Base-by-base conservation (phyloP, 2,329 filamentous ascomycete genomes). In the Aciculosporium take region DNA sequence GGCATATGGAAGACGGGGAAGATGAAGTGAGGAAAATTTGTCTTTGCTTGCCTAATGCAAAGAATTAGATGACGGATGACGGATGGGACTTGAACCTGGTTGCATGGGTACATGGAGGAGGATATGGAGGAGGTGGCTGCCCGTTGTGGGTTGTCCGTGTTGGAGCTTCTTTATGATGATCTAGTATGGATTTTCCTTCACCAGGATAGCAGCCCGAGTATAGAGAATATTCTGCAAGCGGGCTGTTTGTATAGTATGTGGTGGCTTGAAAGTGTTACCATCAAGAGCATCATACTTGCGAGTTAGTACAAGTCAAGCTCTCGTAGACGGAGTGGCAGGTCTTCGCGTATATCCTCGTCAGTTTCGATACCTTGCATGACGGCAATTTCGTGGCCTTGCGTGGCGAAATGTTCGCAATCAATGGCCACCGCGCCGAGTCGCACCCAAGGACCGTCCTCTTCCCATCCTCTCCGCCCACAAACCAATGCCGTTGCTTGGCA, bases 91-190 rank as follows among this genome's bases (percentile, higher is more conserved):
- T n/a, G n/a, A 4, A 74, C 79, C 13, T 94, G 88, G 87, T 65
- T 87, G 1, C 69, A 79, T 34, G 73, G 94, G 3, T 79, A 78
- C 52, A 91, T 95, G 83, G 72, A 81, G 83, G 72, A 81, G 44
- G 79, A 77, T 40, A 77, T 91, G 46, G 87, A 94, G 54, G 84
- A 94, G 59, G 82, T 94, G 1, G 79, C 76, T 6, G 88, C 87
- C 8, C 87, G 94, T 56, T 89, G 84, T 46, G 80, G 82, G 0
- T 64, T 94, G 39, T 94, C 94, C 62, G 74, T 84, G 34, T 62
- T 76, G 10, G 79, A 81, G 6, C 69, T 77, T 45, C 79, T 84
- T 43, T 89, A 91, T 54, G 81, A 87, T 51, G 63, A 62, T 47
- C 63, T 89, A n/a, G 77, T 89, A n/a, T n/a, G 79, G 79, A 0